Evolutionary conservation across 2,329 filamentous ascomycete species (phyloP).

Genomic region (Cercospora sp.): DNA sequence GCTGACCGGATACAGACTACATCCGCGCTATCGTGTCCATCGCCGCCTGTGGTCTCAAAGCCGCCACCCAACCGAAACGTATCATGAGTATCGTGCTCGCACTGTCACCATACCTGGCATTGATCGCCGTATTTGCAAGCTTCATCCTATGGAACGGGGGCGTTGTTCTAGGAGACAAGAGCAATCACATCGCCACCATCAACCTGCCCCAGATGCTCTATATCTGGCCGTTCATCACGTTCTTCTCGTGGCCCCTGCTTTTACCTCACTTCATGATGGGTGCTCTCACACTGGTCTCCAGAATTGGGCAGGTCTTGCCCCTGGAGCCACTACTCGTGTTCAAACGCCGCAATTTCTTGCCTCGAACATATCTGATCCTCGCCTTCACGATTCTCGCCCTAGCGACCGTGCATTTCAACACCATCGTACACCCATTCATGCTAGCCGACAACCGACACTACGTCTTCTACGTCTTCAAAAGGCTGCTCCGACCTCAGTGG

Average conservation of each 20-base stretch:
- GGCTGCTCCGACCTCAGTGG: slow-evolving; percentile 59
- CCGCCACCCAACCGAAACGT: slow-evolving; percentile 37
- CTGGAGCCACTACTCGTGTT: slow-evolving; percentile 41
- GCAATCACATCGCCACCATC: slow-evolving; percentile 86
- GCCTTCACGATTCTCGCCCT: slow-evolving; percentile 47
- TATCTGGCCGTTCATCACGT: slow-evolving; percentile 83
- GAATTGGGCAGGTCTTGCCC: slow-evolving; percentile 29
- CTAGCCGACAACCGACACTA: slow-evolving; percentile 96
- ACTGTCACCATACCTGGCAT: slow-evolving; percentile 55
- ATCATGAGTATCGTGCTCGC: slow-evolving; percentile 25
- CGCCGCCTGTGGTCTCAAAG: slow-evolving; percentile 55
- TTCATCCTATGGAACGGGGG: slow-evolving; percentile 88
- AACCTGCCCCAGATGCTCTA: slow-evolving; percentile 94
- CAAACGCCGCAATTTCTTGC: slow-evolving; percentile 37
- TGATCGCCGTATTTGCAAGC: slow-evolving; percentile 66
- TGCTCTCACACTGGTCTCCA: slow-evolving; percentile 32
- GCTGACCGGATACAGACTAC: slow-evolving; percentile 30
- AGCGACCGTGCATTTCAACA: slow-evolving; percentile 72
- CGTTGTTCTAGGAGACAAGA: slow-evolving; percentile 92
- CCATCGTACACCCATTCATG: slow-evolving; percentile 91
- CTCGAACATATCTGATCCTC: slow-evolving; percentile 43
- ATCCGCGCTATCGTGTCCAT: slow-evolving; percentile 60
- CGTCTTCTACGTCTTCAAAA: slow-evolving; percentile 93
- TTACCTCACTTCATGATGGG: slow-evolving; percentile 54
- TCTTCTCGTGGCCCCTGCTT: slow-evolving; percentile 84